A percentile compares a stretch with the other conserved stretches of the same genome.
phyloP scores from a whole-genome alignment of 83 land plant genomes.

The Picea abies region DNA sequence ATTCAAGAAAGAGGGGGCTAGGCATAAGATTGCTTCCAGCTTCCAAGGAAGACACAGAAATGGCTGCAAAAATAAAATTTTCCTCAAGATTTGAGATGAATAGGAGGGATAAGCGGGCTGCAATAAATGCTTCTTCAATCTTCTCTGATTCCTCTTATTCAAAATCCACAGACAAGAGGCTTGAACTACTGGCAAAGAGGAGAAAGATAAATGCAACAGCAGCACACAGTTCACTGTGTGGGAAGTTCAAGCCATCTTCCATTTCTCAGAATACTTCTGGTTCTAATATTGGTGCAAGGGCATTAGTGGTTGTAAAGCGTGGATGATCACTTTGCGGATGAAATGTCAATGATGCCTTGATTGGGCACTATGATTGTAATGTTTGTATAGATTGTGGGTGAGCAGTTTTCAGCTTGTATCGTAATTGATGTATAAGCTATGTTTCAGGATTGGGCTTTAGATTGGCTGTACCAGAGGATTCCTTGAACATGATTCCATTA shows the following conservation, averaged over 20 bases:
- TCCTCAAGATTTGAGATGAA: slow-evolving; percentile 78
- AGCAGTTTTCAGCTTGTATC: too few species aligned
- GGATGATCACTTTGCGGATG: too few species aligned
- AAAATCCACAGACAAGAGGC: slow-evolving; percentile 24
- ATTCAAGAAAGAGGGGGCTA: slow-evolving; percentile 73
- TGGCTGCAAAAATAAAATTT: slow-evolving; percentile 70
- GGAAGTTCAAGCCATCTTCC: slow-evolving; percentile 76
- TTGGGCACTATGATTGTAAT: too few species aligned
- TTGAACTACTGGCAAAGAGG: slow-evolving; percentile 80
- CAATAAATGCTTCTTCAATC: slow-evolving; percentile 82
- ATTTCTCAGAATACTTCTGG: background rate
- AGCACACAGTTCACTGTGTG: slow-evolving; percentile 57
- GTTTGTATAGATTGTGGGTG: too few species aligned
- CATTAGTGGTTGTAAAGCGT: too few species aligned
- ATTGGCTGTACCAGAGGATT: too few species aligned
- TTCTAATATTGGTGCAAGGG: too few species aligned
- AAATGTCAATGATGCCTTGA: too few species aligned
- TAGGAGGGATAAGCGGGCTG: slow-evolving; percentile 78
- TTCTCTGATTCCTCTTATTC: slow-evolving; percentile 49
- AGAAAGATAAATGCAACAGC: slow-evolving; percentile 74
- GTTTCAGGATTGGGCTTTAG: too few species aligned
- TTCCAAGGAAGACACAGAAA: slow-evolving; percentile 63
- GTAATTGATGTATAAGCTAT: too few species aligned
- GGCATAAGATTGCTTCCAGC: slow-evolving; percentile 83
- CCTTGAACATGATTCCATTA: too few species aligned